Percentiles rank a stretch among this genome's conserved stretches.
phyloP scores from a whole-genome alignment of 2,329 filamentous ascomycete genomes.

The Penicillium paneum region DNA sequence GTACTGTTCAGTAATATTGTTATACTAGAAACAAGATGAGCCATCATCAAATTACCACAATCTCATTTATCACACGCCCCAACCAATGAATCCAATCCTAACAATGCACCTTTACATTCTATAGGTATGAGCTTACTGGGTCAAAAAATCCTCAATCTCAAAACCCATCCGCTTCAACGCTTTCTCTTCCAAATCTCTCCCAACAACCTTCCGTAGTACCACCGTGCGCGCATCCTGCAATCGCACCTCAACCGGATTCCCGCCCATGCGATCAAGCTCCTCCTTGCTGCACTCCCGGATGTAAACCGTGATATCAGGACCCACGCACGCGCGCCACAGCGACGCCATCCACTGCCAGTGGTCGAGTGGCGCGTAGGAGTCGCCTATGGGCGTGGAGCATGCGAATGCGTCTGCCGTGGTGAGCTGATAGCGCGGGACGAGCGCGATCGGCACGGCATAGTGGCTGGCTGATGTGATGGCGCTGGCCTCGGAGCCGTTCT shows the following conservation, averaged over 20 bases:
- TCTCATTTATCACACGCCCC: neutral
- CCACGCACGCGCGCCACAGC: slow-evolving; percentile 82
- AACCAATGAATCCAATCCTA: neutral
- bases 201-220: slow-evolving; percentile 50
- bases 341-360: slow-evolving; percentile 98
- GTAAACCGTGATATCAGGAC: slow-evolving; percentile 62
- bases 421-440: slow-evolving; percentile 77
- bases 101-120: slow-evolving; percentile 3
- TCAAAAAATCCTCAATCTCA: slow-evolving; percentile 73
- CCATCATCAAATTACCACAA: neutral
- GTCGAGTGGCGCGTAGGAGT: slow-evolving; percentile 75
- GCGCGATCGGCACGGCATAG: slow-evolving; percentile 61
- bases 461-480: slow-evolving; percentile 15
- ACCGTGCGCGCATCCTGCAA: slow-evolving; percentile 49
- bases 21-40: neutral
- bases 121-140: slow-evolving; percentile 32
- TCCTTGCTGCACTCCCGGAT: slow-evolving; percentile 42
- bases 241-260: slow-evolving; percentile 54
- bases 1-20: neutral
- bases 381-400: slow-evolving; percentile 67
- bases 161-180: slow-evolving; percentile 74
- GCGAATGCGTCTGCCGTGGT: slow-evolving; percentile 74
- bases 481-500: slow-evolving; percentile 25
- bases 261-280: slow-evolving; percentile 42
- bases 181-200: slow-evolving; percentile 59